Evolutionary conservation across 1,139 yeast species (phyloP).

Genomic region (Wickerhamiella pararugosa): DNA sequence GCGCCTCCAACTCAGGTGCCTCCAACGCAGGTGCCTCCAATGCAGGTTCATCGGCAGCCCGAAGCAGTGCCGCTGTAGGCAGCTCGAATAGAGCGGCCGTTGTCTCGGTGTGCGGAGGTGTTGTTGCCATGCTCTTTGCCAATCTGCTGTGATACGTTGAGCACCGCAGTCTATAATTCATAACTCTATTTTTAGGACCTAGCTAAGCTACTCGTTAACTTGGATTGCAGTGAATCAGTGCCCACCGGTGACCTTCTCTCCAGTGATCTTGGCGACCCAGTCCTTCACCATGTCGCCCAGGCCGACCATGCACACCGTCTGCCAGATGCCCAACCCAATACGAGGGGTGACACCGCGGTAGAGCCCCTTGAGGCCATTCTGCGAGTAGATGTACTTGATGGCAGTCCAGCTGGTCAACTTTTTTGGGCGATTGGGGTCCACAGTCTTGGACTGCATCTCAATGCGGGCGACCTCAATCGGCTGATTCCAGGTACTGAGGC

Average conservation of each 20-base stretch:
- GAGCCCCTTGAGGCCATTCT: conserved; percentile 77
- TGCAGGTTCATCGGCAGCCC: too few species aligned
- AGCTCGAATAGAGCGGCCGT: too few species aligned
- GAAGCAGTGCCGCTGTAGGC: too few species aligned
- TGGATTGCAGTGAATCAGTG: conserved; percentile 5
- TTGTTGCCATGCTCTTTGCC: too few species aligned
- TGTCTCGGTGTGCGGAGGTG: too few species aligned
- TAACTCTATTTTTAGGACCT: too few species aligned
- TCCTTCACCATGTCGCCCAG: conserved; percentile 85
- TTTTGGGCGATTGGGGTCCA: conserved; percentile 90
- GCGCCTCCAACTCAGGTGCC: too few species aligned
- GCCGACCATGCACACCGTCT: conserved; percentile 98
- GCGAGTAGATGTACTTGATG: conserved; percentile 62
- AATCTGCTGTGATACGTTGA: too few species aligned
- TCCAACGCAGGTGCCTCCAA: too few species aligned
- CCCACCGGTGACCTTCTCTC: conserved; percentile 34
- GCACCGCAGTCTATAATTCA: too few species aligned
- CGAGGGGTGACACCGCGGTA: conserved; percentile 97
- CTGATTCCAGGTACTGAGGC: conserved; percentile 96
- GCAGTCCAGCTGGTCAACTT: conserved; percentile 72
- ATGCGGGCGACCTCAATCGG: conserved; percentile 96
- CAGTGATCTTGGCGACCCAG: conserved; percentile 42
- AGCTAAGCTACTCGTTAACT: neutral
- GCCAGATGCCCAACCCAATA: conserved; percentile 94
- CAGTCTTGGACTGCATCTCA: conserved; percentile 91